A percentile compares a stretch with the other conserved stretches of the same genome.
These are phyloP conservation scores for Barnettozyma salicaria DNA, from an alignment of 805 yeast species.

Conservation along the genomic window DNA sequence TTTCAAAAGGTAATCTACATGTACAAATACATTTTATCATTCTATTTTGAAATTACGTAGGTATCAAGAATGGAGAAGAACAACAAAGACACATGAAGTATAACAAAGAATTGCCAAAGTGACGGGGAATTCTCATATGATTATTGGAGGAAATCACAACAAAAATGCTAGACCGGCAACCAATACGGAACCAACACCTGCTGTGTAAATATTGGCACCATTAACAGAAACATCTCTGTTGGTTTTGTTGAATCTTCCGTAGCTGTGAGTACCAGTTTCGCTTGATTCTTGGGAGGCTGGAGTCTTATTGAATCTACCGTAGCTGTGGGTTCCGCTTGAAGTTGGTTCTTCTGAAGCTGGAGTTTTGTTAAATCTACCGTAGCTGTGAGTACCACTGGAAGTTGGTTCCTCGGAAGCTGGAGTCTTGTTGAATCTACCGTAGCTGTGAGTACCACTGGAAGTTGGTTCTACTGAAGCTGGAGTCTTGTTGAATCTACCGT, in stretches of 20 bases:
- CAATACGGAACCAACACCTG: slow-evolving; percentile 39
- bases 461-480: slow-evolving; percentile 29
- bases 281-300: slow-evolving; percentile 26
- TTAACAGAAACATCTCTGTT: slow-evolving; percentile 24
- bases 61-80: neutral
- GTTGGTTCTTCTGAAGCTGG: slow-evolving; percentile 29
- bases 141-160: slow-evolving; percentile 25
- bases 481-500: slow-evolving; percentile 48
- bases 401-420: slow-evolving; percentile 26
- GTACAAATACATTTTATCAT: neutral
- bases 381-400: slow-evolving; percentile 47
- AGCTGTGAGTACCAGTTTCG: slow-evolving; percentile 42
- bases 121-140: neutral
- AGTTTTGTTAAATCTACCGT: slow-evolving; percentile 51
- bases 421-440: slow-evolving; percentile 49
- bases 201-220: slow-evolving; percentile 26
- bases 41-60: no score
- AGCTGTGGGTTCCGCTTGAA: slow-evolving; percentile 46
- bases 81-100: neutral
- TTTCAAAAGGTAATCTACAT: slow-evolving; percentile 5
- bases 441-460: slow-evolving; percentile 43
- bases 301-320: slow-evolving; percentile 49
- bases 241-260: slow-evolving; percentile 45
- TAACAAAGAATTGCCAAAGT: neutral
- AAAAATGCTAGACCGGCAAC: slow-evolving; percentile 47